A percentile compares a stretch with the other conserved stretches of the same genome.
phyloP scores from a whole-genome alignment of 345 rosid genomes.

The Populus deltoides region DNA sequence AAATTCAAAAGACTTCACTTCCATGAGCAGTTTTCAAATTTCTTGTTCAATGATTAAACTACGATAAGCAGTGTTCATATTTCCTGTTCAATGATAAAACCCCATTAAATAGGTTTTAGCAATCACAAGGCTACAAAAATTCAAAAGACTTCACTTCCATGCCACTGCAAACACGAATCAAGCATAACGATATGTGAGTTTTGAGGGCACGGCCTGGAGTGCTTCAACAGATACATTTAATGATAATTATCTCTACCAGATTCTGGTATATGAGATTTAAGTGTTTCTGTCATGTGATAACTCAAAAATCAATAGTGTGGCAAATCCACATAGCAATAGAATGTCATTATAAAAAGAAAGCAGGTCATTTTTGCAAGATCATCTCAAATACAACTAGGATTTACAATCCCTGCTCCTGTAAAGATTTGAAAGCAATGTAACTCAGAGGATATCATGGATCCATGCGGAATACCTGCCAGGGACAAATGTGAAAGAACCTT shows the following conservation, averaged over 20 bases:
- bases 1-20: background rate
- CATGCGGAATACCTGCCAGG: constrained; percentile 64
- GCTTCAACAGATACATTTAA: background rate
- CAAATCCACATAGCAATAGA: background rate
- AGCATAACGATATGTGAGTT: background rate
- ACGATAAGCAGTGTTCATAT: too few species aligned
- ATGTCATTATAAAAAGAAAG: background rate
- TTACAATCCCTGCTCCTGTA: background rate
- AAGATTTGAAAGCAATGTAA: background rate
- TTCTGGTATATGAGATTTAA: background rate
- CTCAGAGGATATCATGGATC: background rate
- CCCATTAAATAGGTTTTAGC: background rate
- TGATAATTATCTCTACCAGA: background rate
- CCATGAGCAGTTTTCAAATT: background rate
- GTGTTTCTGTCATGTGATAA: background rate
- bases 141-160: background rate
- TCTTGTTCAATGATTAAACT: too few species aligned
- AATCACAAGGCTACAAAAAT: background rate
- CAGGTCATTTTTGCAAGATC: background rate
- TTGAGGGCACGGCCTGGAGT: background rate
- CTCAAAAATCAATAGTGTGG: background rate
- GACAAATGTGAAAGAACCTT: constrained; percentile 81
- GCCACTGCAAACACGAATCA: background rate
- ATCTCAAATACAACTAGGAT: background rate
- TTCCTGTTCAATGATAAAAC: background rate